Evolutionary conservation across 352 stramenopile species (phyloP), one percentile per base, ranked within the genome.

Genomic region (Phytopythium sindhum): DNA sequence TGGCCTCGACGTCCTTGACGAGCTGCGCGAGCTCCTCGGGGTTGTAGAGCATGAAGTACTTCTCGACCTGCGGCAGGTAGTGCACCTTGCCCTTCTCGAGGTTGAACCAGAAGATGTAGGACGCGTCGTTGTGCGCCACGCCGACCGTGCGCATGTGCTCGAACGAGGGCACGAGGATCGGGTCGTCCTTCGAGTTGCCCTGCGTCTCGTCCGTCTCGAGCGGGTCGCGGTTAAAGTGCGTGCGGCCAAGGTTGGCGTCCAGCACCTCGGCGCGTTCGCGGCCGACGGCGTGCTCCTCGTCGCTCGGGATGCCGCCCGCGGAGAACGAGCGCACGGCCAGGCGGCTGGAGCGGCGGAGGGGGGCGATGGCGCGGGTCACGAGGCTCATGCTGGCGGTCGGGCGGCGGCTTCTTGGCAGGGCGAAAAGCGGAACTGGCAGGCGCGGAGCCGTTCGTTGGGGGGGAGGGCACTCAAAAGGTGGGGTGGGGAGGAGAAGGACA

Each of bases 11-110:
- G 57, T 93, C 83, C 80, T 93, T 88, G 66, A 93, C 75, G 52
- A 91, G 77, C 78, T 88, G 66, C 53, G 85, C 81, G 48, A 93
- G 78, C 65, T 91, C 83, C 70, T 89, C 80, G n/a, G 85, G 84
- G 81, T 95, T 93, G 82, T 94, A 92, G 35, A 95, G 77, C 87
- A 90, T 74, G 79, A 95, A 95, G 77, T 95, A 95, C 85, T 95
- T 95, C 70, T 91, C 84, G 67, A 93, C 90, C 69, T 78, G 69
- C 57, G 87, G 87, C 64, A 95, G 73, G 75, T 95, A 89, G 81
- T 93, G 80, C 60, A 93, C 80, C 79, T 94, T 90, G 74, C 85
- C 87, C 82, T 95, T 89, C 54, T 78, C 74, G 65, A 95, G 74
- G 68, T 84, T 95, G 73, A 95, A 95, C 80, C 82, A 95, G 75